These are phyloP conservation scores for Martensiomyces pterosporus DNA, from an alignment of 192 early-diverging fungal species.

Conservation along the genomic window DNA sequence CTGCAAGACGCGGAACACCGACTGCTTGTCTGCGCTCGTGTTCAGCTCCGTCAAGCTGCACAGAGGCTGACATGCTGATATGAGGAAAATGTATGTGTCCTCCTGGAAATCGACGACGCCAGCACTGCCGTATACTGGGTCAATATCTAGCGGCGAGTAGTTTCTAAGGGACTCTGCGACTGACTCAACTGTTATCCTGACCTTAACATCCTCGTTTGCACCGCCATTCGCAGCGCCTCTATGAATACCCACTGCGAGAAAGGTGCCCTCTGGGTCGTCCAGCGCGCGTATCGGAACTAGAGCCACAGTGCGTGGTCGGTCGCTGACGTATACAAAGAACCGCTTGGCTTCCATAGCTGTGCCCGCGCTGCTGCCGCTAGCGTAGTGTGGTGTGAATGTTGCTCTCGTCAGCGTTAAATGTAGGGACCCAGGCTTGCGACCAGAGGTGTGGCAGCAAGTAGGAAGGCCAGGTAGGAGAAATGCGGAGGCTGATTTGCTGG, in stretches of 20 bases:
- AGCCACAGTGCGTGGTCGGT: constrained; percentile 56
- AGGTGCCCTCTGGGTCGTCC: constrained; percentile 18
- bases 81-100: constrained; percentile 68
- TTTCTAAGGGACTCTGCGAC: constrained; percentile 16
- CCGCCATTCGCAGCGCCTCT: constrained; percentile 1
- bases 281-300: constrained; percentile 58
- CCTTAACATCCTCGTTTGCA: constrained; percentile 4
- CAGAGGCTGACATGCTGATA: constrained; percentile 61
- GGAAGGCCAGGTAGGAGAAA: too few species aligned
- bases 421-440: too few species aligned
- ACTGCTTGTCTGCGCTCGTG: constrained; percentile 31
- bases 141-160: constrained; percentile 38
- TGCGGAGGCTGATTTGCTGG: too few species aligned
- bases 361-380: too few species aligned
- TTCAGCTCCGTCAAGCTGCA: constrained; percentile 59
- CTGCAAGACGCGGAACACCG: constrained; percentile 60
- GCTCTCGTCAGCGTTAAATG: too few species aligned
- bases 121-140: constrained; percentile 44
- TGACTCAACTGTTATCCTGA: constrained; percentile 14
- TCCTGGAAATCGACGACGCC: constrained; percentile 46
- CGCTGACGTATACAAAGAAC: constrained; percentile 51
- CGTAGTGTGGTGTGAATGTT: too few species aligned
- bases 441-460: too few species aligned
- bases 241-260: constrained; percentile 13
- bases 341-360: constrained; percentile 48